These are phyloP conservation scores for Cutaneotrichosporon cutaneum DNA, from an alignment of 1,284 basidiomycete genomes.

Conservation along the genomic window DNA sequence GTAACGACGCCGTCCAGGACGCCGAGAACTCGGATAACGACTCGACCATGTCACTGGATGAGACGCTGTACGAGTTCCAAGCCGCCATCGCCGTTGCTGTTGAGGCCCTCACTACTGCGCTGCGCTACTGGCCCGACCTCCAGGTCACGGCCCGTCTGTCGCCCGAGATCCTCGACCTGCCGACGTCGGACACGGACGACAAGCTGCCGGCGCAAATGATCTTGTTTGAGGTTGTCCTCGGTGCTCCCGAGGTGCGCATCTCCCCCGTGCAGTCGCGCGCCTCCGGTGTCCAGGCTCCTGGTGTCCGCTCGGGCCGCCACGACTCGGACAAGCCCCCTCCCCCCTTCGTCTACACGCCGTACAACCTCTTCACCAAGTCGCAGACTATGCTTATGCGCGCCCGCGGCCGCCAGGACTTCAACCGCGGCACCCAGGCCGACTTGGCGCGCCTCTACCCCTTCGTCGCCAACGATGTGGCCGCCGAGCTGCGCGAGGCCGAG, in stretches of 20 bases:
- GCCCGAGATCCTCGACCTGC: slow-evolving; percentile 57
- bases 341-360: slow-evolving; percentile 58
- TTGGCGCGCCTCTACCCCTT: slow-evolving; percentile 52
- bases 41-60: slow-evolving; percentile 41
- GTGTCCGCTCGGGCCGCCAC: slow-evolving; percentile 39
- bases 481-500: slow-evolving; percentile 41
- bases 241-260: slow-evolving; percentile 47
- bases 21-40: slow-evolving; percentile 45
- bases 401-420: slow-evolving; percentile 50
- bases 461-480: slow-evolving; percentile 43
- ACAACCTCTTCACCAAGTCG: slow-evolving; percentile 56
- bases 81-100: slow-evolving; percentile 56
- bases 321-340: slow-evolving; percentile 53
- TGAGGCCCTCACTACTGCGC: slow-evolving; percentile 54
- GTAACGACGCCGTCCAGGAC: slow-evolving; percentile 51
- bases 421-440: slow-evolving; percentile 47
- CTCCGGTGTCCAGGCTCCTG: slow-evolving; percentile 45
- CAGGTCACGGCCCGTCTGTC: slow-evolving; percentile 53
- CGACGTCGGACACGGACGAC: slow-evolving; percentile 46
- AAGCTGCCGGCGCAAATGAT: slow-evolving; percentile 53
- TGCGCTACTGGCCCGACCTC: slow-evolving; percentile 55
- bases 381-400: slow-evolving; percentile 55
- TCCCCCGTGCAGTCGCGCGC: slow-evolving; percentile 46
- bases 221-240: slow-evolving; percentile 56
- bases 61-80: slow-evolving; percentile 56